Conservation (phyloP, 2,329 filamentous ascomycete genomes). For the Colletotrichum tropicale region DNA sequence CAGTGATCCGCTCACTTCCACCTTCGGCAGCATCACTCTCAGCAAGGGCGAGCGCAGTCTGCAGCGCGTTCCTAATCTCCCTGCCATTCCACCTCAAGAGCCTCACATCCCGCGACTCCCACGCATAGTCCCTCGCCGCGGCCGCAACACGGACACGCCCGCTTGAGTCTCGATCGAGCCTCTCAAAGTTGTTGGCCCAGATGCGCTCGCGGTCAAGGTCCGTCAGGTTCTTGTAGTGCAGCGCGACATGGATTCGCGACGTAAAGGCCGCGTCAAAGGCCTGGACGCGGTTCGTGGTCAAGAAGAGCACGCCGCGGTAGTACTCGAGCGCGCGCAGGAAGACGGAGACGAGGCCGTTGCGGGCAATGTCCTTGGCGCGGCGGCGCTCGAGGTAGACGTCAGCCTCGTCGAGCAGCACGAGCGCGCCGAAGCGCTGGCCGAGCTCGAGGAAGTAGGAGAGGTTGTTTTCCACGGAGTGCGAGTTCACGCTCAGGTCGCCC, state of each 20-base stretch:
- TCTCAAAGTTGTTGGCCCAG: constrained; percentile 33
- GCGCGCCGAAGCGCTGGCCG: constrained; percentile 52
- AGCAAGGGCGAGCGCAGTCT: constrained; percentile 34
- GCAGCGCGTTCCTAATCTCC: constrained; percentile 39
- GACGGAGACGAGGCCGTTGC: constrained; percentile 53
- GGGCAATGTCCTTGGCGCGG: constrained; percentile 43
- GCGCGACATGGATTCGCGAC: constrained; percentile 33
- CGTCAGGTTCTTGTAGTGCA: constrained; percentile 31
- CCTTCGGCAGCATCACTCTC: constrained; percentile 26
- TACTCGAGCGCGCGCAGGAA: constrained; percentile 58
- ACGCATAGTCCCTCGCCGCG: constrained; percentile 26
- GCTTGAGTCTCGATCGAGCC: constrained; percentile 27
- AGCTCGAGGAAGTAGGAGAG: constrained; percentile 54
- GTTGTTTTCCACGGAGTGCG: constrained; percentile 42
- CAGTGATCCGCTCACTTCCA: constrained; percentile 13
- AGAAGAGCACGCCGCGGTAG: constrained; percentile 54
- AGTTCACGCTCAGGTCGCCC: constrained; percentile 49
- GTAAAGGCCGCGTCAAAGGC: constrained; percentile 36
- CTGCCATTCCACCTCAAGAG: constrained; percentile 27
- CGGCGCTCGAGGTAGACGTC: constrained; percentile 65
- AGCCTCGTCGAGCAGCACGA: constrained; percentile 63
- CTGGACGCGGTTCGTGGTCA: constrained; percentile 54
- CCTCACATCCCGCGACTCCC: constrained; percentile 20
- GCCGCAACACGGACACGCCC: constrained; percentile 25
- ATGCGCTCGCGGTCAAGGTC: constrained; percentile 29